A percentile compares a stretch with the other conserved stretches of the same genome.
These are phyloP conservation scores for Petasospora fabianii DNA, from an alignment of 1,139 yeast species.

Conservation along the genomic window DNA sequence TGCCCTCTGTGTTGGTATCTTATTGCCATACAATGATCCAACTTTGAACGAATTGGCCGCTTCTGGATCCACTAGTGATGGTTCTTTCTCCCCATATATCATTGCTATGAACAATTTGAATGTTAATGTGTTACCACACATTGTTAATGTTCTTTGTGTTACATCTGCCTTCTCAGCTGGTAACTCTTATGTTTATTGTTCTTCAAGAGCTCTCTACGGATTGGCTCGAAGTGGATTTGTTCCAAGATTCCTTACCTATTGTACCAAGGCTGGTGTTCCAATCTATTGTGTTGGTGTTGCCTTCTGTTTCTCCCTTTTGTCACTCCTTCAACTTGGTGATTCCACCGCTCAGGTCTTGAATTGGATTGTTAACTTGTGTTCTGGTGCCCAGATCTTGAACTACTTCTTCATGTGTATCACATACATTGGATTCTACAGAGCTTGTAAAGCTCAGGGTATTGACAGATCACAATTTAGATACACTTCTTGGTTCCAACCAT, in stretches of 20 bases:
- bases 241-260: slow-evolving; percentile 46
- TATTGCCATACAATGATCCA: slow-evolving; percentile 44
- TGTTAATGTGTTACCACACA: slow-evolving; percentile 49
- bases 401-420: slow-evolving; percentile 58
- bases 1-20: slow-evolving; percentile 43
- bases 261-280: slow-evolving; percentile 52
- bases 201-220: slow-evolving; percentile 59
- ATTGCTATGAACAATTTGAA: slow-evolving; percentile 48
- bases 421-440: slow-evolving; percentile 55
- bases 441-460: slow-evolving; percentile 51
- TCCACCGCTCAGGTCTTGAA: slow-evolving; percentile 52
- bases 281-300: slow-evolving; percentile 41
- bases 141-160: slow-evolving; percentile 53
- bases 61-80: slow-evolving; percentile 43
- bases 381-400: slow-evolving; percentile 66
- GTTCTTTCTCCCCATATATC: slow-evolving; percentile 52
- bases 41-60: slow-evolving; percentile 43
- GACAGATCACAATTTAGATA: slow-evolving; percentile 46
- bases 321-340: slow-evolving; percentile 45
- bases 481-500: slow-evolving; percentile 55
- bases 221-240: slow-evolving; percentile 57
- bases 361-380: slow-evolving; percentile 64
- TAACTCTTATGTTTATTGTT: slow-evolving; percentile 56
- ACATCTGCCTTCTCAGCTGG: slow-evolving; percentile 62
- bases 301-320: slow-evolving; percentile 32